A percentile compares a stretch with the other conserved stretches of the same genome.
phyloP scores from a whole-genome alignment of 495 filamentous ascomycete genomes.

The Neurospora africana region DNA sequence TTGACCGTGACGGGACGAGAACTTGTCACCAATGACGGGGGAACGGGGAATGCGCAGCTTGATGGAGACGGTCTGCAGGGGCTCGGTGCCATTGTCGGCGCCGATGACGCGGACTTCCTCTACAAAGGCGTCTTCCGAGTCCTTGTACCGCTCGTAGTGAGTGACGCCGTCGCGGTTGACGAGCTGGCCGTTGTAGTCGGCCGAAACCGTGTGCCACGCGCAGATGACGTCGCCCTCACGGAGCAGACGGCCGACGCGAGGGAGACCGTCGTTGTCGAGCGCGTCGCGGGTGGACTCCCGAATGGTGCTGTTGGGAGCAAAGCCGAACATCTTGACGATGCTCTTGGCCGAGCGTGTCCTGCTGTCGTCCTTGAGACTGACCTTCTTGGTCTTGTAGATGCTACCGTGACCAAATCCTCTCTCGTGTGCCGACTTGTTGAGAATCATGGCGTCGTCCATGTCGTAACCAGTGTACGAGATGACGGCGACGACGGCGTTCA shows the following conservation, averaged over 20 bases:
- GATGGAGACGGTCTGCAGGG: constrained; percentile 74
- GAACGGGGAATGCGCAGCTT: constrained; percentile 85
- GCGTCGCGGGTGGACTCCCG: constrained; percentile 51
- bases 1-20: constrained; percentile 94
- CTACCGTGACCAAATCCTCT: constrained; percentile 94
- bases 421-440: constrained; percentile 96
- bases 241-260: constrained; percentile 63
- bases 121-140: constrained; percentile 72
- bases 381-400: constrained; percentile 93
- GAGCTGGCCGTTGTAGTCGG: constrained; percentile 62
- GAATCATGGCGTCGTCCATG: constrained; percentile 99
- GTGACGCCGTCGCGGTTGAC: constrained; percentile 71
- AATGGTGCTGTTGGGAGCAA: constrained; percentile 59
- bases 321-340: constrained; percentile 71
- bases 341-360: constrained; percentile 43
- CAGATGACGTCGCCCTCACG: constrained; percentile 73
- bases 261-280: constrained; percentile 80
- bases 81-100: constrained; percentile 67
- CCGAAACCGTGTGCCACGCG: constrained; percentile 79
- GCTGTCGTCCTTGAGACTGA: constrained; percentile 64
- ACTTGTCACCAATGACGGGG: constrained; percentile 95
- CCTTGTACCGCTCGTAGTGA: constrained; percentile 84
- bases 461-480: constrained; percentile 98
- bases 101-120: constrained; percentile 90
- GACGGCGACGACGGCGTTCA: constrained; percentile 91